Evolutionary conservation across 2,329 filamentous ascomycete species (phyloP).

Genomic region (Alternaria gaisen): DNA sequence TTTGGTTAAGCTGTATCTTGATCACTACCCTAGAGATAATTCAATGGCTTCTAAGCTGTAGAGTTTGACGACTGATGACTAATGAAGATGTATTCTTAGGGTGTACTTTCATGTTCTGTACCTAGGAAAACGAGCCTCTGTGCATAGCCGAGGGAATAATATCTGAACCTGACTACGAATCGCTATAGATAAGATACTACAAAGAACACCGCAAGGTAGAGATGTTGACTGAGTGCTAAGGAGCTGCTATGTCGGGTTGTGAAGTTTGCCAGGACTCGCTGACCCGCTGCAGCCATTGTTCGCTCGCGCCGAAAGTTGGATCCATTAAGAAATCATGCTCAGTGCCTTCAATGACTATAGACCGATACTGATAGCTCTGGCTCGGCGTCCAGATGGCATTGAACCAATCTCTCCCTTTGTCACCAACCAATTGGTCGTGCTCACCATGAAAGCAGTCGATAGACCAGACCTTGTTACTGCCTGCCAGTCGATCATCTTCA

Average conservation of each 20-base stretch:
- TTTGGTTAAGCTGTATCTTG: no score
- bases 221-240: not conserved
- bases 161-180: no score
- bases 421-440: conserved; percentile 39
- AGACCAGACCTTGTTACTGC: conserved; percentile 22
- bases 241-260: not conserved
- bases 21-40: no score
- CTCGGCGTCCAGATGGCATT: conserved; percentile 34
- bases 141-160: no score
- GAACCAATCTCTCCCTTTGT: conserved; percentile 40
- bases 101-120: no score
- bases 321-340: conserved; percentile 43
- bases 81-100: no score
- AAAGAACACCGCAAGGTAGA: not conserved
- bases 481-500: conserved; percentile 16
- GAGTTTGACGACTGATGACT: no score
- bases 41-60: rapidly evolving
- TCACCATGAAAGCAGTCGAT: conserved; percentile 43
- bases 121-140: no score
- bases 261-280: conserved; percentile 25
- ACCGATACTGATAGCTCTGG: conserved; percentile 29
- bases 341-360: conserved; percentile 26
- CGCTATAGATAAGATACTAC: not conserved
- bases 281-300: conserved; percentile 38
- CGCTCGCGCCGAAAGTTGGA: conserved; percentile 35